Evolutionary conservation across 1,284 basidiomycete genomes (phyloP).

Genomic region (Naganishia cerealis): DNA sequence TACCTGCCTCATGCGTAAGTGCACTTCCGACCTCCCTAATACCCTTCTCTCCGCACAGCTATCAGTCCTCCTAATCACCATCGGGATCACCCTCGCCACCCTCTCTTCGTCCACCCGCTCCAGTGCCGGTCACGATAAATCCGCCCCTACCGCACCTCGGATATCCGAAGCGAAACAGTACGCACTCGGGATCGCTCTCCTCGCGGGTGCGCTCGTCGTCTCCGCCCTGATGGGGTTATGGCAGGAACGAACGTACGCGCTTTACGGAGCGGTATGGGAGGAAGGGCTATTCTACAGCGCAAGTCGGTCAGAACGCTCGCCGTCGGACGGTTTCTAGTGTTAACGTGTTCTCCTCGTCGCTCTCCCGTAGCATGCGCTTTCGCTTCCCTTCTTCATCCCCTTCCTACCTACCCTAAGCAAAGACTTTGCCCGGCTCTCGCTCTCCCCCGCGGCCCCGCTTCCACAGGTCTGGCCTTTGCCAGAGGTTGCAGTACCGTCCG

Average conservation of each 20-base stretch:
- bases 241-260: constrained; percentile 77
- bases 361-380: constrained; percentile 29
- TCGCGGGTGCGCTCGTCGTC: constrained; percentile 73
- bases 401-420: constrained; percentile 62
- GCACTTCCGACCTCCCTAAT: constrained; percentile 34
- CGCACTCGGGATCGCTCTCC: constrained; percentile 68
- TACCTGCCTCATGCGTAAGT: neutral
- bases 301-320: constrained; percentile 47
- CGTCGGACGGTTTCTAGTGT: constrained; percentile 38
- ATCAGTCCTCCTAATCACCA: constrained; percentile 75
- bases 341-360: too few relatives aligned
- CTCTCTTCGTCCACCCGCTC: constrained; percentile 63
- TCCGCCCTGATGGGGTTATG: constrained; percentile 79
- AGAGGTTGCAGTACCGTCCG: constrained; percentile 59
- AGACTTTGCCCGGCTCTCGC: constrained; percentile 44
- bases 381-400: constrained; percentile 72
- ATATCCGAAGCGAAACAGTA: constrained; percentile 58
- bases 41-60: constrained; percentile 36
- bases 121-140: constrained; percentile 25
- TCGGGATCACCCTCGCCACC: constrained; percentile 80
- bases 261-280: constrained; percentile 75
- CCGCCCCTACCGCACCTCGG: constrained; percentile 44
- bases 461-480: constrained; percentile 23
- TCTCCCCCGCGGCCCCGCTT: constrained; percentile 41
- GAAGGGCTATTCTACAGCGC: constrained; percentile 82